Percentiles rank a stretch among this genome's conserved stretches.
Evolutionary conservation across 2,329 filamentous ascomycete genomes (phyloP).

Genomic region (Gliomastix tumulicola): DNA sequence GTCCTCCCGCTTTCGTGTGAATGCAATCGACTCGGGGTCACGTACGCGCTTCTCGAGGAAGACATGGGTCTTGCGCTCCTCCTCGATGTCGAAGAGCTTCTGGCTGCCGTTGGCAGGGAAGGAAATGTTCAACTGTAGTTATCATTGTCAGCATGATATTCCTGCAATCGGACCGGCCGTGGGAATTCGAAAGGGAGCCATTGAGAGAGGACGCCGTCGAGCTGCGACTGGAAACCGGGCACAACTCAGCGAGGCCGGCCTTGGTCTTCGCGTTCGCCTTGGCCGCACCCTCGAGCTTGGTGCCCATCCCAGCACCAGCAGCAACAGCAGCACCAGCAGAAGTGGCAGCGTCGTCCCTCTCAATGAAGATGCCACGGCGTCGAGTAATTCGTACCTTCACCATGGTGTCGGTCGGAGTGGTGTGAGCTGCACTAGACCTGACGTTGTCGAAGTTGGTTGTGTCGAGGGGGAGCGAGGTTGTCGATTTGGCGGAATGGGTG

Average conservation of each 20-base stretch:
- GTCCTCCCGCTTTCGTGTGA: too few species aligned
- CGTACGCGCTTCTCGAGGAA: slow-evolving; percentile 97
- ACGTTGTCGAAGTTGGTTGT: slow-evolving; percentile 26
- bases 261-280: not conserved
- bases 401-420: slow-evolving; percentile 38
- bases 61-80: slow-evolving; percentile 98
- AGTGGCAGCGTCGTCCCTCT: too few species aligned
- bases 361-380: too few species aligned
- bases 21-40: too few species aligned
- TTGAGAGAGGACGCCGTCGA: not conserved
- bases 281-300: not conserved
- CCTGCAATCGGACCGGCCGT: not conserved
- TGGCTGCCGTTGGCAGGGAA: slow-evolving; percentile 99
- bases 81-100: slow-evolving; percentile 98
- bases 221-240: too few species aligned
- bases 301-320: too few species aligned
- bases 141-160: slow-evolving; percentile 21
- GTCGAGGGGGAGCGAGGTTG: too few species aligned
- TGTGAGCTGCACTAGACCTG: slow-evolving; percentile 38
- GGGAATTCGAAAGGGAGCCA: not conserved
- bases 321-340: too few species aligned
- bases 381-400: slow-evolving; percentile 43
- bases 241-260: too few species aligned
- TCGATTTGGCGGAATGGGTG: slow-evolving; percentile 11
- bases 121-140: slow-evolving; percentile 54